Conservation (phyloP, 441 rosid genomes). For the Mallotus japonicus region DNA sequence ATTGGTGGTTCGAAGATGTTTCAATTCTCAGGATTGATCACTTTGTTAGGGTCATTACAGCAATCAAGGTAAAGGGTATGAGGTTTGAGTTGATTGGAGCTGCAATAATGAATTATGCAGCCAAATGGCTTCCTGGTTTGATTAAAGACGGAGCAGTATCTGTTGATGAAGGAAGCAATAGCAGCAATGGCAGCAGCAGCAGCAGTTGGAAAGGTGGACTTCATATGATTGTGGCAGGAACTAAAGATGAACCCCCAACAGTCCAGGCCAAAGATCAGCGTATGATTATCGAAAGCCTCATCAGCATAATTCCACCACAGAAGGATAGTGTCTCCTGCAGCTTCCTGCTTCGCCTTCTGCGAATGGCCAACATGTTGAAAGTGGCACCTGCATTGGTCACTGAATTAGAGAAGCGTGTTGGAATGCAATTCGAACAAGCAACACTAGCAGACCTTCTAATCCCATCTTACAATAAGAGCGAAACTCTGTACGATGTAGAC, state of each 20-base stretch:
- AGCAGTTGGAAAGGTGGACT: conserved; percentile 83
- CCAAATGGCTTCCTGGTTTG: conserved; percentile 83
- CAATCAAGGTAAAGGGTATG: conserved; percentile 95
- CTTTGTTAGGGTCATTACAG: conserved; percentile 82
- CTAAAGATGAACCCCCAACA: conserved; percentile 52
- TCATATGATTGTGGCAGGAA: conserved; percentile 67
- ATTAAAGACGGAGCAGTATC: conserved; percentile 51
- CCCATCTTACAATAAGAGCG: conserved; percentile 61
- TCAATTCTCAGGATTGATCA: conserved; percentile 90
- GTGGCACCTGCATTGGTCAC: conserved; percentile 89
- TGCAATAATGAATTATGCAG: conserved; percentile 72
- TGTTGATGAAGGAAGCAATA: conserved; percentile 60
- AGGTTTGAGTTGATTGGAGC: conserved; percentile 81
- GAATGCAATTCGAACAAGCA: conserved; percentile 98
- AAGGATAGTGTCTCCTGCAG: conserved; percentile 85
- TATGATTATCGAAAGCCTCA: conserved; percentile 84
- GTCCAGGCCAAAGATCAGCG: conserved; percentile 77
- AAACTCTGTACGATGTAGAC: conserved; percentile 81
- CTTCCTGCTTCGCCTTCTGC: conserved; percentile 77
- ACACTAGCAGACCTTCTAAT: conserved; percentile 77
- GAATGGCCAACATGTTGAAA: conserved; percentile 77
- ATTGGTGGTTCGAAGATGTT: conserved; percentile 98
- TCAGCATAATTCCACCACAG: conserved; percentile 91
- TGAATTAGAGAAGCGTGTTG: conserved; percentile 87
- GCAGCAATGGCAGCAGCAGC: conserved; percentile 44